These are phyloP conservation scores for Fragilaria radians DNA, from an alignment of 108 stramenopile species.

Conservation along the genomic window DNA sequence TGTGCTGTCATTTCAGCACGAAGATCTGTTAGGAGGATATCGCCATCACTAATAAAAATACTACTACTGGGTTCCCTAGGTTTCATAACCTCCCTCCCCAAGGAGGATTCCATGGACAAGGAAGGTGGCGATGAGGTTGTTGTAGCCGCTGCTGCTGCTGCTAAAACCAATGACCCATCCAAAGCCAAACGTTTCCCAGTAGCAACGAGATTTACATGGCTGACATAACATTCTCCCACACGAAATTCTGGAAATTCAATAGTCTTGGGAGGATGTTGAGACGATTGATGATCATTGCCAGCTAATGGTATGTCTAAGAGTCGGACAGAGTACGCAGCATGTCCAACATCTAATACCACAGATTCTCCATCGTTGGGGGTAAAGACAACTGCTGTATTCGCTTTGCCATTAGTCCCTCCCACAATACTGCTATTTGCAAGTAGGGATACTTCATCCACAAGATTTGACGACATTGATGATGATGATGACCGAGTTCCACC, in stretches of 20 bases:
- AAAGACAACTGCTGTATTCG: slow-evolving; percentile 31
- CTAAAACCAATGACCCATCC: slow-evolving; percentile 82
- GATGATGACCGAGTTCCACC: too few species aligned
- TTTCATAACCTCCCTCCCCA: background rate
- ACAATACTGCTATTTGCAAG: too few species aligned
- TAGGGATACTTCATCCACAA: slow-evolving; percentile 27
- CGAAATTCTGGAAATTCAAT: slow-evolving; percentile 64
- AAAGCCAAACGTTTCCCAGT: slow-evolving; percentile 81
- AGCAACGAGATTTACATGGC: slow-evolving; percentile 68
- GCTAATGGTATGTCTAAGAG: slow-evolving; percentile 70
- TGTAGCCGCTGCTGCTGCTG: slow-evolving; percentile 39
- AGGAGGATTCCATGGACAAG: background rate
- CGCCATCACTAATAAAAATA: slow-evolving; percentile 76
- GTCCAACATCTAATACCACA: slow-evolving; percentile 64
- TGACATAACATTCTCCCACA: slow-evolving; percentile 80
- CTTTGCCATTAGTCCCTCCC: too few species aligned
- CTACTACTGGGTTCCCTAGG: slow-evolving; percentile 22
- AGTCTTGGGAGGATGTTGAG: slow-evolving; percentile 44
- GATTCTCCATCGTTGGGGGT: slow-evolving; percentile 60
- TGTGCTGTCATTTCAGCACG: slow-evolving; percentile 74
- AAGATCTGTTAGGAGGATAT: slow-evolving; percentile 83
- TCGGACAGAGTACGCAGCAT: slow-evolving; percentile 71
- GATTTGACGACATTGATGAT: background rate
- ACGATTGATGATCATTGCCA: slow-evolving; percentile 23
- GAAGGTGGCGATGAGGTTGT: background rate